These are phyloP conservation scores for Xylaria castorea DNA, from an alignment of 495 filamentous ascomycete species.

Conservation along the genomic window DNA sequence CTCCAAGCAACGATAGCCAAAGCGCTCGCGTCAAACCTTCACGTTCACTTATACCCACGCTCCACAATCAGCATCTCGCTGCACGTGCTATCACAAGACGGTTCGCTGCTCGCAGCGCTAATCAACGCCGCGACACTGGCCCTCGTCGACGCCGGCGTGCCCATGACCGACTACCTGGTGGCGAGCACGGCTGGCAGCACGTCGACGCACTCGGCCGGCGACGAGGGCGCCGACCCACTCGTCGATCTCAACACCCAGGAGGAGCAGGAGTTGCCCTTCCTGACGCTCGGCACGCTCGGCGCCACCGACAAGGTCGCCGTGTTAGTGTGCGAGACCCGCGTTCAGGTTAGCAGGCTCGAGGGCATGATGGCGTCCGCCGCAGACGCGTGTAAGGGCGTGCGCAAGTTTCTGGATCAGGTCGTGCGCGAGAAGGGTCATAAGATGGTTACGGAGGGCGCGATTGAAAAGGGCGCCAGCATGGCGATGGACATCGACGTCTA, in stretches of 20 bases:
- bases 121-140: constrained; percentile 93
- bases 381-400: constrained; percentile 88
- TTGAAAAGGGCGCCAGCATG: constrained; percentile 50
- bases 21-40: constrained; percentile 74
- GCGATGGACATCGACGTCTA: constrained; percentile 53
- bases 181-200: constrained; percentile 87
- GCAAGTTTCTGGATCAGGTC: constrained; percentile 74
- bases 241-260: constrained; percentile 86
- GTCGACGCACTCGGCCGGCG: constrained; percentile 65
- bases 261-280: constrained; percentile 86
- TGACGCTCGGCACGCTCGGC: constrained; percentile 85
- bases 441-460: constrained; percentile 66
- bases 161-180: constrained; percentile 89
- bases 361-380: constrained; percentile 90
- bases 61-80: constrained; percentile 81
- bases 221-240: constrained; percentile 79
- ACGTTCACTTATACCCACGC: constrained; percentile 90
- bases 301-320: constrained; percentile 75
- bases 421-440: constrained; percentile 69
- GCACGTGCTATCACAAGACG: constrained; percentile 89
- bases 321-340: constrained; percentile 82
- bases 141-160: constrained; percentile 91
- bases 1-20: constrained; percentile 76
- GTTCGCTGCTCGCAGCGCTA: constrained; percentile 84
- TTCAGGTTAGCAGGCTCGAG: constrained; percentile 79